Percentiles rank a stretch among this genome's conserved stretches.
phyloP scores from a whole-genome alignment of 1,284 basidiomycete species.

The Golubevia pallescens region DNA sequence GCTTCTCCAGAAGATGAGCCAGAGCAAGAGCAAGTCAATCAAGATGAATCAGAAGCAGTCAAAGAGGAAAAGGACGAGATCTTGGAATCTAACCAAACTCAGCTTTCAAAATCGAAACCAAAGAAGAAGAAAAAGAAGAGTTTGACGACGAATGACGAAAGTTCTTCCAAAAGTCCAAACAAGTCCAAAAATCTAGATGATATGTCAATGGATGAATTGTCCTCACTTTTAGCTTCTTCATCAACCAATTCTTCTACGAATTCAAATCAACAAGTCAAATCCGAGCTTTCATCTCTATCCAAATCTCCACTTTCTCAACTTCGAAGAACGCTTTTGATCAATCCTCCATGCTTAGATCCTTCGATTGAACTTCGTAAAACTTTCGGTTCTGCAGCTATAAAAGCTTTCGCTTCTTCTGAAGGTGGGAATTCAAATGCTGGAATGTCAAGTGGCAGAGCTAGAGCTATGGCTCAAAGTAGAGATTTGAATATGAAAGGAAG shows the following conservation, averaged over 20 bases:
- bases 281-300: background rate
- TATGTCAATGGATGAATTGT: constrained; percentile 57
- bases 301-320: background rate
- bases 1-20: background rate
- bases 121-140: constrained; percentile 22
- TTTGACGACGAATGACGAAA: constrained; percentile 15
- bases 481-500: constrained; percentile 53
- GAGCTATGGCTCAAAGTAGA: constrained; percentile 37
- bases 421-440: constrained; percentile 8
- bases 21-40: constrained; percentile 4
- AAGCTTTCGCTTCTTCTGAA: constrained; percentile 48
- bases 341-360: constrained; percentile 40
- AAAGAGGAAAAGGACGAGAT: background rate
- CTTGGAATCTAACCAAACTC: background rate
- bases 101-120: background rate
- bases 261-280: background rate
- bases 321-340: background rate
- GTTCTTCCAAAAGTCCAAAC: background rate
- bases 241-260: background rate
- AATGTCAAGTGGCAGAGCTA: constrained; percentile 20
- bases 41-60: background rate
- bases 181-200: constrained; percentile 35
- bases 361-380: constrained; percentile 50
- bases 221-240: constrained; percentile 38
- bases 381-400: constrained; percentile 60